These are phyloP conservation scores for Metarhizium album DNA, from an alignment of 2,329 filamentous ascomycete genomes.

Conservation along the genomic window DNA sequence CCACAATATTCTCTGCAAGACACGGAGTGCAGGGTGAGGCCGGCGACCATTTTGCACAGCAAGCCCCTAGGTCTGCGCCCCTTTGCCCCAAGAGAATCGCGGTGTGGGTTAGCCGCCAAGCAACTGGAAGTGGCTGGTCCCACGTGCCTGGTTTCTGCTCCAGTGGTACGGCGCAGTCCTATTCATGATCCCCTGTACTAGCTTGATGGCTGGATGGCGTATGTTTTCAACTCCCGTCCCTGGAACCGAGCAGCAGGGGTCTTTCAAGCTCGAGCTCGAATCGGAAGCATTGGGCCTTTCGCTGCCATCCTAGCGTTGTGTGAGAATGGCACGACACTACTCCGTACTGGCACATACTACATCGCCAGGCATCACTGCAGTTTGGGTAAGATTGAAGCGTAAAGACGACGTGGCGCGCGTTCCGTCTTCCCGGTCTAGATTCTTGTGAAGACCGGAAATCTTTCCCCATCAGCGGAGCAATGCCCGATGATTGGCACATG, in stretches of 20 bases:
- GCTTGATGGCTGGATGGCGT: neutral
- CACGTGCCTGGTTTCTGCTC: constrained; percentile 7
- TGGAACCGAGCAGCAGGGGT: neutral
- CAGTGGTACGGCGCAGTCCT: neutral
- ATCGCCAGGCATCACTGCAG: neutral
- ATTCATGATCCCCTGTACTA: too few species aligned
- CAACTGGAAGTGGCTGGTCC: constrained; percentile 5
- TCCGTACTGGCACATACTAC: neutral
- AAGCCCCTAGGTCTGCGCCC: neutral
- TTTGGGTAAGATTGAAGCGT: neutral
- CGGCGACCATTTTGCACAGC: neutral
- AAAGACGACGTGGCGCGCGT: neutral
- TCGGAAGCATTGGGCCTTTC: neutral
- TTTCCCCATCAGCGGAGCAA: too few species aligned
- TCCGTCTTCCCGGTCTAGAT: neutral
- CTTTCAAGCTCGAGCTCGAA: neutral
- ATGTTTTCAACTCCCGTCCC: neutral
- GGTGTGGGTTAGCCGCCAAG: too few species aligned
- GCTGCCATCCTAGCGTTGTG: neutral
- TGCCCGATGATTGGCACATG: too few species aligned
- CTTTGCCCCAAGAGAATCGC: neutral
- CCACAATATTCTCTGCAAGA: neutral
- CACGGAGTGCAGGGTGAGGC: neutral
- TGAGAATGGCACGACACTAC: neutral
- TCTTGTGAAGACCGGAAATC: too few species aligned